Percentiles rank a stretch among this genome's conserved stretches.
Evolutionary conservation across 345 rosid species (phyloP).

Genomic region (Eucalyptus dawsonii): DNA sequence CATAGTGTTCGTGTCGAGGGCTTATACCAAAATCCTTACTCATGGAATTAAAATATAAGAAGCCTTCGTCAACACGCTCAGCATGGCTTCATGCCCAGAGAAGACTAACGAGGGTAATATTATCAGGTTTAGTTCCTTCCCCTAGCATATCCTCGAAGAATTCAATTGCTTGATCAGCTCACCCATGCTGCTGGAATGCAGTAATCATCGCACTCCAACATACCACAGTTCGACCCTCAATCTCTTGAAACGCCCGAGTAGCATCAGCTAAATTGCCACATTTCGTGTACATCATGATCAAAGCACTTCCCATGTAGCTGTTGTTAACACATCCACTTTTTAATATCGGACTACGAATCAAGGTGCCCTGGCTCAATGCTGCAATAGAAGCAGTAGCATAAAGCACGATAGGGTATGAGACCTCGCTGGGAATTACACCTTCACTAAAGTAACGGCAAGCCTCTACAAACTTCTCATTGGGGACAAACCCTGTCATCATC

Average conservation of each 20-base stretch:
- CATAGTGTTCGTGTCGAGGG: conserved; percentile 20
- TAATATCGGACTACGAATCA: conserved; percentile 12
- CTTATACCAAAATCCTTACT: conserved; percentile 6
- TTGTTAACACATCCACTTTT: conserved; percentile 13
- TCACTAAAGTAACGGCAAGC: conserved; percentile 16
- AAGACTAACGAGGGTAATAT: conserved; percentile 16
- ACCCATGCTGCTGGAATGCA: conserved; percentile 31
- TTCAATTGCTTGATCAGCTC: conserved; percentile 8
- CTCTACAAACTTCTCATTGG: conserved; percentile 4
- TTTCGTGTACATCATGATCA: conserved; percentile 22
- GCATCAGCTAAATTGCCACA: conserved; percentile 18
- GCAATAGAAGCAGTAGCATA: conserved; percentile 23
- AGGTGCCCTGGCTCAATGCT: conserved; percentile 12
- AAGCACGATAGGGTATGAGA: conserved; percentile 14
- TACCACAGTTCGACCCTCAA: conserved; percentile 14
- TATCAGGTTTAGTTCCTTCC: conserved; percentile 16
- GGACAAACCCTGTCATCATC: conserved; percentile 18
- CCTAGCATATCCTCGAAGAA: conserved; percentile 22
- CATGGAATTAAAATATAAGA: conserved; percentile 26
- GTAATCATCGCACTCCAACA: conserved; percentile 29
- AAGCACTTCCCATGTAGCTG: conserved; percentile 7
- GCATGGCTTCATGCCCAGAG: conserved; percentile 27
- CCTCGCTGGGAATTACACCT: conserved; percentile 19
- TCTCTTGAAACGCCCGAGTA: conserved; percentile 11
- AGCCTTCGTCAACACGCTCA: conserved; percentile 20